Evolutionary conservation across 768 basidiomycete species (phyloP), one percentile per base, ranked within the genome.

Genomic region (Candolleomyces aberdarensis): DNA sequence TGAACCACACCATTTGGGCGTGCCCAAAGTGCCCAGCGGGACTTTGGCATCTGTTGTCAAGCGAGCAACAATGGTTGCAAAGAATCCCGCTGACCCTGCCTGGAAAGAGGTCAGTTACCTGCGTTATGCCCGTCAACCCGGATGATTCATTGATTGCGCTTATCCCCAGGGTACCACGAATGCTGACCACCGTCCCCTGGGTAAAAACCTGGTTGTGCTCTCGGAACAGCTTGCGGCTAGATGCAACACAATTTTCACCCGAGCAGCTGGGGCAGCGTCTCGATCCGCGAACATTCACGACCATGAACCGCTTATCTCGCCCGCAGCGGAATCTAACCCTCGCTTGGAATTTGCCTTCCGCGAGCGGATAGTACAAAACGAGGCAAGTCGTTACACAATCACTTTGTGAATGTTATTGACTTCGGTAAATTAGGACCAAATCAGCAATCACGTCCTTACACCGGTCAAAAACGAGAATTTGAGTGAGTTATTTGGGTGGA

Each of bases 121-220:
- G 36, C 8, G 36, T 63, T 50, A 56, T 54, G 43, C 64, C 55
- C 49, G 29, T 41, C 63, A 62, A 69, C 66, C 67, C 62, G 65
- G 69, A 68, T 62, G 70, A 62, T 68, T 66, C 62, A 70, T 63
- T 66, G 74, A 63, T 67, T 67, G 65, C 62, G 55, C 40, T 51
- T 53, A 40, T 58, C 31, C 46, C 2, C 15, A 88, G 84, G 76
- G 76, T 64, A 72, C 78, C 57, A 69, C 72, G 58, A 77, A 77
- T 53, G 81, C 76, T 56, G 81, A 88, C 68, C 69, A 85, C 62
- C 80, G 79, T 60, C 76, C 81, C 73, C 68, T 89, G 63, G 85
- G 88, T 74, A 82, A 83, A 71, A 91, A 91, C 74, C 76, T 92
- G 67, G 84, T 86, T 63, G 80, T 79, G 31, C 78, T 92, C 65